phyloP scores from a whole-genome alignment of 768 basidiomycete species.

The Rhodotorula paludigena region DNA sequence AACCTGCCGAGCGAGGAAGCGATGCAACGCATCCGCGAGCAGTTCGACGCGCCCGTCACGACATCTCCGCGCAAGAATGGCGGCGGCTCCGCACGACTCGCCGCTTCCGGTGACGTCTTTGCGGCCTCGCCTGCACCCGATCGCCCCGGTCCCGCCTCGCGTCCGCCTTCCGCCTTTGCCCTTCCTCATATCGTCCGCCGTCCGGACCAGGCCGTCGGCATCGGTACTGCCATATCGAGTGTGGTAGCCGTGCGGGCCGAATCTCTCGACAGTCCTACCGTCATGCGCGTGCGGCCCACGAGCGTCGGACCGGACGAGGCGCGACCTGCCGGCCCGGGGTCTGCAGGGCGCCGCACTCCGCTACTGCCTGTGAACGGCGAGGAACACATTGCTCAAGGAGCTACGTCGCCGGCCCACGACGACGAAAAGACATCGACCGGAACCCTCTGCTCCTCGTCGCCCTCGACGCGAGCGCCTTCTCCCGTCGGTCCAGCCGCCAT shows the following conservation, averaged over 20 bases:
- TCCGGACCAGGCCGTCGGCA: neutral
- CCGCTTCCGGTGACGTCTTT: slow-evolving; percentile 9
- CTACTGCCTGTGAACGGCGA: neutral
- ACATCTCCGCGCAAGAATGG: neutral
- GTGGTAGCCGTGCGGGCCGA: neutral
- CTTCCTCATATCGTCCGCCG: neutral
- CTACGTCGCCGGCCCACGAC: too few relatives aligned
- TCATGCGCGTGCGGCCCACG: neutral
- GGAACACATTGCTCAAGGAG: neutral
- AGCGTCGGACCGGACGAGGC: neutral
- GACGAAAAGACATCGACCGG: neutral
- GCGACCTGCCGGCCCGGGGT: neutral
- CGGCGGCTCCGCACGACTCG: neutral
- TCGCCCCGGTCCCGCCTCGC: neutral
- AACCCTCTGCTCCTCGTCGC: slow-evolving; percentile 4
- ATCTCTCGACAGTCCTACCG: neutral
- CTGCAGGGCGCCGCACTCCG: neutral
- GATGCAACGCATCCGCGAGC: neutral
- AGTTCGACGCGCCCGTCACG: neutral
- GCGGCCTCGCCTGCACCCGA: neutral
- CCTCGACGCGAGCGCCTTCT: neutral
- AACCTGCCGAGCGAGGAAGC: slow-evolving; percentile 17
- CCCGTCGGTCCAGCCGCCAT: neutral
- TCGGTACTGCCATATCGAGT: too few relatives aligned
- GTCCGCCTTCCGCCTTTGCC: neutral